Evolutionary conservation across 2,329 filamentous ascomycete species (phyloP), one percentile per base, ranked within the genome.

Genomic region (Lojkania enalia): DNA sequence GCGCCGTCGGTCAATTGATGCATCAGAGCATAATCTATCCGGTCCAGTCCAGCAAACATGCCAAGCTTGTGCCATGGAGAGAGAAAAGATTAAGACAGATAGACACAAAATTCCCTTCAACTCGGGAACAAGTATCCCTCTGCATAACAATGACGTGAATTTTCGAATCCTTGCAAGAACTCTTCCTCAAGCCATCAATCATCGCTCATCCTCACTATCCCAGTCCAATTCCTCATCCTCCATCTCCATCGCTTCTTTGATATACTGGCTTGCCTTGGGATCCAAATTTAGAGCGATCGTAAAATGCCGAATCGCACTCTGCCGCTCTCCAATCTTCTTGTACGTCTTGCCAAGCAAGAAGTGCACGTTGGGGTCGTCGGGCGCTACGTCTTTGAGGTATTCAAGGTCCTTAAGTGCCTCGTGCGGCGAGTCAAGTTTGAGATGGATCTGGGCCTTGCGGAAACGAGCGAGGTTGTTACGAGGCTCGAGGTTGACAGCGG

Each of bases 171-270:
- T n/a, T n/a, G n/a, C n/a, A n/a, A n/a, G n/a, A n/a, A 27, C n/a
- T 27, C 25, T n/a, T 27, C 25, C 25, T n/a, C 7, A 7, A 27
- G 25, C 7, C 25, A 7, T 9, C 25, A 15, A 31, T 38, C 25
- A 49, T 15, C 45, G 6, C 21, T 69, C 65, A 23, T 66, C 65
- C 13, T 63, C 66, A 47, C 62, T 66, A 37, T 62, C 64, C 59
- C 60, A 63, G 2, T 51, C 61, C 60, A 63, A 2, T 51, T 88
- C 86, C 44, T 90, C 86, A 61, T 95, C 90, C 46, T 97, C 80
- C 58, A 85, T 86, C 74, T 97, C 92, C 74, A 99, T 96, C 14
- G 90, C 90, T 67, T 96, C 90, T 72, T 97, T 99, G 71, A 99
- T 96, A 69, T 90, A 87, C 52, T 88, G 86, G 54, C 89, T 90